Conservation (phyloP, 1,284 basidiomycete genomes). For the Moniliophthora roreri region DNA sequence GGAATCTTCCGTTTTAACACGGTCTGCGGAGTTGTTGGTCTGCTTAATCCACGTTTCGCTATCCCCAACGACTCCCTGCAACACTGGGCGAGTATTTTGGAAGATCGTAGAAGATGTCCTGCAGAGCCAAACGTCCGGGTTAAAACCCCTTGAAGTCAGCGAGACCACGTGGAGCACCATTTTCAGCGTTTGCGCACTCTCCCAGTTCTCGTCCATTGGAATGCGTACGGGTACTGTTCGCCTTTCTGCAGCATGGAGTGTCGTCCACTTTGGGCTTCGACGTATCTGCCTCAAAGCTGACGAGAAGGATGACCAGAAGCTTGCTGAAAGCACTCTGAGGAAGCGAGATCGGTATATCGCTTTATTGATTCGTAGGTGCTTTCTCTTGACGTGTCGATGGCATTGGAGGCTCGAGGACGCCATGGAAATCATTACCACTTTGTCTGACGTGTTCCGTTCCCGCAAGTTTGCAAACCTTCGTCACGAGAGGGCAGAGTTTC, state of each 20-base stretch:
- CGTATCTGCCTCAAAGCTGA: constrained; percentile 59
- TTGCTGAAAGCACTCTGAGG: constrained; percentile 42
- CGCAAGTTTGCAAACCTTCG: constrained; percentile 80
- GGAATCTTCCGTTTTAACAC: constrained; percentile 28
- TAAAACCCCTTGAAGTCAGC: constrained; percentile 44
- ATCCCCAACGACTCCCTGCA: constrained; percentile 20
- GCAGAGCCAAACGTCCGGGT: constrained; percentile 21
- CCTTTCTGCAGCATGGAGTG: constrained; percentile 67
- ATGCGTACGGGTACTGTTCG: constrained; percentile 45
- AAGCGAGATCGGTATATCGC: constrained; percentile 79
- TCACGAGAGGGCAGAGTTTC: constrained; percentile 76
- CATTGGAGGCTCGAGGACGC: constrained; percentile 69
- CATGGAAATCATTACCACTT: constrained; percentile 53
- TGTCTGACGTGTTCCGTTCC: constrained; percentile 79
- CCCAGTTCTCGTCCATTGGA: constrained; percentile 78
- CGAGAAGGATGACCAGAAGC: constrained; percentile 42
- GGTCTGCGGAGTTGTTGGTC: constrained; percentile 75
- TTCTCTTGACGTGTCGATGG: constrained; percentile 72
- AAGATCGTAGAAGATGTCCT: constrained; percentile 37
- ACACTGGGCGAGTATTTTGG: constrained; percentile 43
- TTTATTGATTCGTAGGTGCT: constrained; percentile 73
- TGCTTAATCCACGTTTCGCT: constrained; percentile 61
- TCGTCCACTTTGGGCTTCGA: constrained; percentile 59
- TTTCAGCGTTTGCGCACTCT: constrained; percentile 72
- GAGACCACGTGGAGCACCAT: constrained; percentile 76